Percentiles rank a stretch among this genome's conserved stretches.
These are phyloP conservation scores for Stephanocyclus meneghinianus DNA, from an alignment of 352 stramenopile species.

Conservation along the genomic window DNA sequence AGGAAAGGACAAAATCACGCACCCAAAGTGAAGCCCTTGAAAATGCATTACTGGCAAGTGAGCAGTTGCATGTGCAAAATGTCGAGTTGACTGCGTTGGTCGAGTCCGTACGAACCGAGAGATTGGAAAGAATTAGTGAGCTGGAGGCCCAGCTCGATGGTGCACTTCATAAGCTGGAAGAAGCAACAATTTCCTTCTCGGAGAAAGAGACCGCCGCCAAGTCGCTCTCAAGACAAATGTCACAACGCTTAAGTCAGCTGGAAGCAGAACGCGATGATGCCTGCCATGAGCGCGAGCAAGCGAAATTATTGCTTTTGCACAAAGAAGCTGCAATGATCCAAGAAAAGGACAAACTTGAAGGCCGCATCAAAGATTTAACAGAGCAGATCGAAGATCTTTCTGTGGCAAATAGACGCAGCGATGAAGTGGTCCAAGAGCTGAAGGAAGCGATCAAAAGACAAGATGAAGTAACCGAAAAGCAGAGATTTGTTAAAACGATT, in stretches of 20 bases:
- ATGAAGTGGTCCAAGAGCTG: neutral
- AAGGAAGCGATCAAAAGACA: neutral
- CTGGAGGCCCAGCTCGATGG: neutral
- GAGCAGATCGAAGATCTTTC: neutral
- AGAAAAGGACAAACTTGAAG: neutral
- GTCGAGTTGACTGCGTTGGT: neutral
- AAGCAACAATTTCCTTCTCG: neutral
- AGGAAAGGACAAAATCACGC: neutral
- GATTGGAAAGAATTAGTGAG: neutral
- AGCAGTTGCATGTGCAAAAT: neutral
- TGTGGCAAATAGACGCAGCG: neutral
- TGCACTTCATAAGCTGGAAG: neutral
- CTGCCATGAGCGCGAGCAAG: neutral
- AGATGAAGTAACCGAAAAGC: neutral
- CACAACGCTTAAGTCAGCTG: neutral
- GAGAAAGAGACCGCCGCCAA: neutral
- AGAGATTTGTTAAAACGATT: neutral
- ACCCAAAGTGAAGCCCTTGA: conserved; percentile 1
- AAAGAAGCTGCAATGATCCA: neutral
- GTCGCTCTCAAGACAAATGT: neutral
- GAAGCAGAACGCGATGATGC: conserved; percentile 1
- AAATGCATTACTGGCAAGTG: neutral
- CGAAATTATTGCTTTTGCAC: neutral
- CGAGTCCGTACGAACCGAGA: too few species aligned
- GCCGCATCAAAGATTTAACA: neutral